Percentiles rank a stretch among this genome's conserved stretches.
Conservation (phyloP, 306 rosid genomes). For the Casuarina equisetifolia region DNA sequence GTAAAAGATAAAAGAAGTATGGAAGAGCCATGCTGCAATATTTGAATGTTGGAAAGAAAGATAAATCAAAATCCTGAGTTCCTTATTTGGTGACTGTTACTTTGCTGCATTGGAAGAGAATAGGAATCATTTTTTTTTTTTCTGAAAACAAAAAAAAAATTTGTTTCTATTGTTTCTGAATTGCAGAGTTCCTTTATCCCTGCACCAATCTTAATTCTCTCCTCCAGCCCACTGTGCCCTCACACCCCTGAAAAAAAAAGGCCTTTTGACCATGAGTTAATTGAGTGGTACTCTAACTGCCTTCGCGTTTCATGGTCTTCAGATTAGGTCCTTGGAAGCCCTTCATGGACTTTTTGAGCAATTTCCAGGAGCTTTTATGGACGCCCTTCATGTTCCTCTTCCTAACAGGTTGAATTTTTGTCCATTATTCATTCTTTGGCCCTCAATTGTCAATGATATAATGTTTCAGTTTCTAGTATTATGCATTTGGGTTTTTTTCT, state of each 20-base stretch:
- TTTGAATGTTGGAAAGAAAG: no score
- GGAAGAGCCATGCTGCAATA: no score
- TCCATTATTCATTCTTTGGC: constrained; percentile 5
- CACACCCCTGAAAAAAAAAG: neutral
- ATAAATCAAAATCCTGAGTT: neutral
- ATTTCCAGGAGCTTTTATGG: constrained; percentile 90
- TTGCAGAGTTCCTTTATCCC: neutral
- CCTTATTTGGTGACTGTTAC: neutral
- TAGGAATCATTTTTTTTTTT: no score
- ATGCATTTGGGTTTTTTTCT: neutral
- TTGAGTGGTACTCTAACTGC: neutral
- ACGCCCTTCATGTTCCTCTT: constrained; percentile 59
- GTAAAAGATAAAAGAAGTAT: no score
- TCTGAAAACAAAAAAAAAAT: no score
- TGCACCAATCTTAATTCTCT: neutral
- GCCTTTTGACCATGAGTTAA: neutral
- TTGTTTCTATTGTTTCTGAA: neutral
- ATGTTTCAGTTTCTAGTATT: constrained; percentile 15
- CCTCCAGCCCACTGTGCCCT: neutral
- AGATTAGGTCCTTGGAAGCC: constrained; percentile 95
- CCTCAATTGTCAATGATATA: neutral
- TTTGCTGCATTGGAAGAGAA: no score
- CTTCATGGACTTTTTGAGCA: constrained; percentile 79
- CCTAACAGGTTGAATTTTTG: constrained; percentile 49
- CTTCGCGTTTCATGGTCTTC: constrained; percentile 31